Base-by-base conservation (phyloP, 345 rosid genomes). In the Acer saccharum region DNA sequence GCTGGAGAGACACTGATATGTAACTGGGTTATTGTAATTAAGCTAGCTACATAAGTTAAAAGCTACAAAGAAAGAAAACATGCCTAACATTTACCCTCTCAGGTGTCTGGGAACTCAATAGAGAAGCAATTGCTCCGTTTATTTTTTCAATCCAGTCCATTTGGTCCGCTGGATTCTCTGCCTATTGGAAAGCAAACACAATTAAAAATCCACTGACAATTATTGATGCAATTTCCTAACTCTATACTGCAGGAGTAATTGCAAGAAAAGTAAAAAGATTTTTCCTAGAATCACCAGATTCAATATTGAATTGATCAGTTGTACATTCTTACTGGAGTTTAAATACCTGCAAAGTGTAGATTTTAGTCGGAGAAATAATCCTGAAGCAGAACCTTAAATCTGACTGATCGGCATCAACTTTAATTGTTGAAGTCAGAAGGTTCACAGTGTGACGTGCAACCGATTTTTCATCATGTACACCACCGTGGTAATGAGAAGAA, bases 61-160 rank as follows among this genome's bases (percentile, higher is more conserved):
- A 6, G 16, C 16, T 71, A 60, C 52, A 23, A 4, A 32, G 2
- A 39, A n/a, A 8, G 65, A 65, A 16, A 50, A 13, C 71, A 66
- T 66, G 50, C 52, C 29, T 9, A 21, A 62, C 12, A 77, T 74
- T 87, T 89, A 91, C 91, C 84, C 79, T 79, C 77, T 85, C 92
- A 81, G 91, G 84, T 74, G 86, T 78, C 79, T 90, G 97, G 76
- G 78, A 88, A 85, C 86, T 90, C 76, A 92, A 76, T 71, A 92
- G 84, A 32, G 90, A 88, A 78, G 94, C 79, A 79, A 88, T 92
- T 8, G 90, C 97, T 79, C 94, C 97, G 69, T 86, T 92, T 82
- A 92, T 92, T 79, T 90, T 92, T 62, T 92, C 94, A 10, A 92
- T 92, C 97, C 97, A 89, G 82, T 92, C 97, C 92, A 84, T 88